These are phyloP conservation scores for Termitomyces sp. DNA, from an alignment of 768 basidiomycete species.

Conservation along the genomic window DNA sequence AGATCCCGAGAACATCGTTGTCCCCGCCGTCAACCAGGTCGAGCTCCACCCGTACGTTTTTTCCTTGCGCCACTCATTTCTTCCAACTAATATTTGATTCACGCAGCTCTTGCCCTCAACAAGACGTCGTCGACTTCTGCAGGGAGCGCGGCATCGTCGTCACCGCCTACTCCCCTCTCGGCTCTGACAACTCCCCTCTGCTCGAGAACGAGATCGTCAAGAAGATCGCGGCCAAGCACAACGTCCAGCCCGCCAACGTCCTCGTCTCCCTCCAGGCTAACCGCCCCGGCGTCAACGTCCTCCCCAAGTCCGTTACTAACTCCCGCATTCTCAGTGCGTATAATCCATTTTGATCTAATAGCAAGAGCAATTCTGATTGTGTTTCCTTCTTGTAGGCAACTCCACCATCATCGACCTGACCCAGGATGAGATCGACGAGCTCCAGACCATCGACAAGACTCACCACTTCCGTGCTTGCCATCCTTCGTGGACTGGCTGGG, in stretches of 20 bases:
- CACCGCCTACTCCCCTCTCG: slow-evolving; percentile 81
- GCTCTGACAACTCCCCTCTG: slow-evolving; percentile 68
- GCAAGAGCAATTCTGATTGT: neutral
- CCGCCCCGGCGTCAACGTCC: slow-evolving; percentile 56
- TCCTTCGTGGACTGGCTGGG: slow-evolving; percentile 38
- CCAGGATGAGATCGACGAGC: slow-evolving; percentile 56
- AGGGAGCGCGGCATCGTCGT: slow-evolving; percentile 61
- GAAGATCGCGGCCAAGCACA: slow-evolving; percentile 62
- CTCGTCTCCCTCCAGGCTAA: slow-evolving; percentile 76
- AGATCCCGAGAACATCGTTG: slow-evolving; percentile 43
- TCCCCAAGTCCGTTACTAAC: slow-evolving; percentile 77
- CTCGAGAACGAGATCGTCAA: slow-evolving; percentile 57
- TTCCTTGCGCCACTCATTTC: neutral
- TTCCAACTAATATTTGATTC: neutral
- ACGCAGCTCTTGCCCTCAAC: slow-evolving; percentile 57
- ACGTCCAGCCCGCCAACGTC: slow-evolving; percentile 60
- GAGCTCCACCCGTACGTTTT: slow-evolving; percentile 65
- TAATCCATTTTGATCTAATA: neutral
- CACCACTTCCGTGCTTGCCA: slow-evolving; percentile 64
- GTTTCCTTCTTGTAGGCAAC: slow-evolving; percentile 43
- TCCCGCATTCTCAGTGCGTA: slow-evolving; percentile 55
- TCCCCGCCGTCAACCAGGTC: slow-evolving; percentile 81
- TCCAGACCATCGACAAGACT: slow-evolving; percentile 60
- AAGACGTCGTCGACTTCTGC: slow-evolving; percentile 64
- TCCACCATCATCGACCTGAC: slow-evolving; percentile 58